Percentiles rank a stretch among this genome's conserved stretches.
phyloP scores from a whole-genome alignment of 192 early-diverging fungal species.

The Globomyces pollinis-pini region DNA sequence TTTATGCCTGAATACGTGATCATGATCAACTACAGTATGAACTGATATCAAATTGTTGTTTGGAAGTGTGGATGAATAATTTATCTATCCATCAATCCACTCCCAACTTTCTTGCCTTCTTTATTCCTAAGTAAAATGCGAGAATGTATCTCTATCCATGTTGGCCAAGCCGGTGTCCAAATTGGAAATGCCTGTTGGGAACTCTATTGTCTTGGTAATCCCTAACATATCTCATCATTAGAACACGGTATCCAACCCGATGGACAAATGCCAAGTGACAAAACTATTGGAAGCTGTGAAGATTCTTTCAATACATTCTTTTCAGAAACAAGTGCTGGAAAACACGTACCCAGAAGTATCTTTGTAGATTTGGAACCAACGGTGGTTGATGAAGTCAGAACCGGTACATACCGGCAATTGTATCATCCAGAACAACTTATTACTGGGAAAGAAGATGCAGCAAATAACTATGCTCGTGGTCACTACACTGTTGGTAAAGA shows the following conservation, averaged over 20 bases:
- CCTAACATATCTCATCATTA: constrained; percentile 2
- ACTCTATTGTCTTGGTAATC: constrained; percentile 67
- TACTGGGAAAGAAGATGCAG: constrained; percentile 99
- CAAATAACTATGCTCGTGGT: constrained; percentile 99
- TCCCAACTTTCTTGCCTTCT: too few species aligned
- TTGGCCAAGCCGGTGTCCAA: constrained; percentile 96
- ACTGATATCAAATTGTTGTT: too few species aligned
- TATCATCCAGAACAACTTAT: constrained; percentile 95
- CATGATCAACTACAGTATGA: too few species aligned
- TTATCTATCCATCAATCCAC: too few species aligned
- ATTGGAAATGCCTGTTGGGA: constrained; percentile 99
- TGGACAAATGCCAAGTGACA: constrained; percentile 74
- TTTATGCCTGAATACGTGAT: too few species aligned
- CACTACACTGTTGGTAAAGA: constrained; percentile 99
- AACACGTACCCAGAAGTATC: constrained; percentile 98
- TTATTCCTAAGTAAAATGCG: constrained; percentile 47
- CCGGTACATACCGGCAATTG: constrained; percentile 90
- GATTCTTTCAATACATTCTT: constrained; percentile 99
- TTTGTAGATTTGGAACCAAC: constrained; percentile 96
- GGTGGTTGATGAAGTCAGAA: constrained; percentile 97
- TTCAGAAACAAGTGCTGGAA: constrained; percentile 95
- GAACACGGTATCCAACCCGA: constrained; percentile 98
- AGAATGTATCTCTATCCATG: constrained; percentile 76
- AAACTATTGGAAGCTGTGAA: constrained; percentile 65
- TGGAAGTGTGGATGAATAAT: too few species aligned